phyloP scores from a whole-genome alignment of 2,329 filamentous ascomycete species.

The Didymella keratinophila region DNA sequence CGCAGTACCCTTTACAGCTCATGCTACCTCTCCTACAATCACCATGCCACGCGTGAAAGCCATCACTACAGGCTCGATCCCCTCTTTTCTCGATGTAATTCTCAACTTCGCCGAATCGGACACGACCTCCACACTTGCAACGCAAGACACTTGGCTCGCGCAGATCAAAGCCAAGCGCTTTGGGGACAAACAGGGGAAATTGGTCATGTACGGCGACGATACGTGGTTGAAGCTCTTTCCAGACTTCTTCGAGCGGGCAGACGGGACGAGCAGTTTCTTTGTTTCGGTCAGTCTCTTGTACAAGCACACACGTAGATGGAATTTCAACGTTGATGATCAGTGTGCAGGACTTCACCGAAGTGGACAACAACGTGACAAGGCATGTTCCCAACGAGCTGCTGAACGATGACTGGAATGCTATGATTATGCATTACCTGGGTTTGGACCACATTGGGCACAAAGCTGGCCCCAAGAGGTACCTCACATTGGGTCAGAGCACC shows the following conservation, averaged over 20 bases:
- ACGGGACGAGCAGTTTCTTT: slow-evolving; percentile 98
- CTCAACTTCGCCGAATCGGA: slow-evolving; percentile 96
- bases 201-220: slow-evolving; percentile 96
- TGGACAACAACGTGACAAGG: slow-evolving; percentile 95
- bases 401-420: slow-evolving; percentile 84
- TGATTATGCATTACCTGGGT: slow-evolving; percentile 95
- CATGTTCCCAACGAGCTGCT: slow-evolving; percentile 80
- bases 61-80: slow-evolving; percentile 96
- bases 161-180: slow-evolving; percentile 74
- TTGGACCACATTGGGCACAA: slow-evolving; percentile 98
- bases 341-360: slow-evolving; percentile 89
- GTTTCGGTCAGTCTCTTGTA: slow-evolving; percentile 75
- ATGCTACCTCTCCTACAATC: slow-evolving; percentile 95
- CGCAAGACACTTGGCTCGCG: slow-evolving; percentile 94
- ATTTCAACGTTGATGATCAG: slow-evolving; percentile 40
- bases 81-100: slow-evolving; percentile 95
- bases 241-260: slow-evolving; percentile 80
- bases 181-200: slow-evolving; percentile 62
- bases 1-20: slow-evolving; percentile 91
- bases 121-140: slow-evolving; percentile 83
- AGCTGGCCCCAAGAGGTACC: slow-evolving; percentile 79
- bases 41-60: slow-evolving; percentile 98
- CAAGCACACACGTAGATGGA: slow-evolving; percentile 43
- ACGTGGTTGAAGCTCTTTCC: slow-evolving; percentile 99
- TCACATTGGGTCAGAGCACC: slow-evolving; percentile 1